phyloP scores from a whole-genome alignment of 2,329 filamentous ascomycete species.

The Sarocladiaceae sp. region DNA sequence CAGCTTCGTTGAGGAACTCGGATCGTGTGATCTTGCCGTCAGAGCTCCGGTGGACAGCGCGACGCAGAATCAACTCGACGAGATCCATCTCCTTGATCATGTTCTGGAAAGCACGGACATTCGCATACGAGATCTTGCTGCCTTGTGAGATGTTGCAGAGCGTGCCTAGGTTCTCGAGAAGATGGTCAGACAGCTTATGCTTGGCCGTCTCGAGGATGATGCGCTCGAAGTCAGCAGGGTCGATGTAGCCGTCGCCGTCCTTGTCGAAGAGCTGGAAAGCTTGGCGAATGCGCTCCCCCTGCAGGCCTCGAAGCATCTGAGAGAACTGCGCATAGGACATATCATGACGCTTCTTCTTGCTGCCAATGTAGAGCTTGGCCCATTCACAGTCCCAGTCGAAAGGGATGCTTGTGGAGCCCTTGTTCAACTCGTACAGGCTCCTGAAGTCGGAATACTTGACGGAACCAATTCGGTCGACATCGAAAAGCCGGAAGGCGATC shows the following conservation, averaged over 20 bases:
- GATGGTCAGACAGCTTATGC: slow-evolving; percentile 96
- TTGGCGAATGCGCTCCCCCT: slow-evolving; percentile 93
- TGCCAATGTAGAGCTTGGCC: slow-evolving; percentile 90
- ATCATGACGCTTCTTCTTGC: slow-evolving; percentile 80
- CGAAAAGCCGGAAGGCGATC: slow-evolving; percentile 95
- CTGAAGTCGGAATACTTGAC: slow-evolving; percentile 91
- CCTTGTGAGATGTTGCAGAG: slow-evolving; percentile 91
- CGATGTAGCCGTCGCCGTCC: slow-evolving; percentile 90
- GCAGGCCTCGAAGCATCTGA: slow-evolving; percentile 93
- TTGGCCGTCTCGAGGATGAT: slow-evolving; percentile 90
- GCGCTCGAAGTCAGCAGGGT: slow-evolving; percentile 91
- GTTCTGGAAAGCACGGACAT: slow-evolving; percentile 96
- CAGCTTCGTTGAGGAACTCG: slow-evolving; percentile 93
- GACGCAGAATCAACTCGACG: slow-evolving; percentile 87
- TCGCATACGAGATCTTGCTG: slow-evolving; percentile 95
- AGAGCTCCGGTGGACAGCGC: slow-evolving; percentile 74
- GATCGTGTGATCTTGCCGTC: slow-evolving; percentile 93
- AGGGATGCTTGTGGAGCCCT: slow-evolving; percentile 76
- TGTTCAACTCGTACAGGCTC: slow-evolving; percentile 81
- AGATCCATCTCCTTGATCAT: slow-evolving; percentile 97
- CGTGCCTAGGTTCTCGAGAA: slow-evolving; percentile 84
- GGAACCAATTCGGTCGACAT: slow-evolving; percentile 74
- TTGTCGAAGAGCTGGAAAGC: slow-evolving; percentile 91
- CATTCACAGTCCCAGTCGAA: slow-evolving; percentile 98
- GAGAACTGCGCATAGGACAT: slow-evolving; percentile 96